Evolutionary conservation across 208 protist species (phyloP), one percentile per base, ranked within the genome.

Genomic region (Acanthamoeba polyphaga): DNA sequence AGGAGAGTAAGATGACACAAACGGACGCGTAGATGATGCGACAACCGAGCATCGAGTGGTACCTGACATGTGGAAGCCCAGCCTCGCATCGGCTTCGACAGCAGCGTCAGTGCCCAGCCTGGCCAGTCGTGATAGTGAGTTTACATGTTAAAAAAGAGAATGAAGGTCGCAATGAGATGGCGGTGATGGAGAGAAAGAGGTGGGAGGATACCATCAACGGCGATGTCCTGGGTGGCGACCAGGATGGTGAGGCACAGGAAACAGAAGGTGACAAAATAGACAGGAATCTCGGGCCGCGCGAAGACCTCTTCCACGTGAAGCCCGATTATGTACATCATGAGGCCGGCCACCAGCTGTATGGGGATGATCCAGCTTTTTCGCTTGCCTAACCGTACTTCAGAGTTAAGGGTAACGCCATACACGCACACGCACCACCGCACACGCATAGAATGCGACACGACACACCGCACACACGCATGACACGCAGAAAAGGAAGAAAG

Each of bases 191-290:
- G 13, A 76, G 43, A 74, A 29, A 24, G 64, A 92, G 43, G 10
- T 9, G n/a, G 32, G 19, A 19, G 64, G 12, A 0, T 62, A 94
- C 96, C 96, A 74, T 97, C 96, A 43, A 97, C 96, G n/a, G 96
- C 96, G 66, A 97, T 97, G 95, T 97, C 96, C 94, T 97, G 96
- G 6, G 96, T 97, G 34, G 96, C 96, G 27, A 78, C 72, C 27
- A 97, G 38, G 51, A 97, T 82, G 58, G 96, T 46, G 29, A 97
- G 58, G 24, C 95, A 19, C 24, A 96, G 34, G 62, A 97, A 97
- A 19, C 32, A n/a, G 34, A 29, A 34, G 32, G 96, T 97, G 27
- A 97, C n/a, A 49, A 43, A 78, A n/a, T 51, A 93, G 19, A 96
- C 64, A 1, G 84, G 66, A 43, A 66, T 72, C 55, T 29, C 82